Evolutionary conservation across 2,329 filamentous ascomycete species (phyloP), one percentile per base, ranked within the genome.

Genomic region (Aotearoamyces nothofagi): DNA sequence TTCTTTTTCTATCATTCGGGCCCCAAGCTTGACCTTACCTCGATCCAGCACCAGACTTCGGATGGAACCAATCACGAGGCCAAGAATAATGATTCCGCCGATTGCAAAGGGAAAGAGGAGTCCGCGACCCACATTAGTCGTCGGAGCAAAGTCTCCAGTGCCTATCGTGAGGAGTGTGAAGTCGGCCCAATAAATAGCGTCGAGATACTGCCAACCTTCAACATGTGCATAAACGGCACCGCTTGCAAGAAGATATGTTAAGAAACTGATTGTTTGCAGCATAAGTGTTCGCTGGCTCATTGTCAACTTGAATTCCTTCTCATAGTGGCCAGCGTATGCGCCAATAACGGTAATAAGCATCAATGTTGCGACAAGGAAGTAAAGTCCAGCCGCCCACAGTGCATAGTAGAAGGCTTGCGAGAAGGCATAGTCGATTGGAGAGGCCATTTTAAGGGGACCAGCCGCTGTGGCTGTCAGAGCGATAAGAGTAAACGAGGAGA

Each of bases 341-440:
- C 83, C 83, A 32, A 75, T 63, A 55, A 87, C 82, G 13, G 87
- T 93, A 31, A 82, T 53, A 39, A 78, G 66, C 52, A 93, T 72
- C 20, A 92, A 63, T 25, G 77, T 69, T 1, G 80, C 78, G 30
- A 80, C 77, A 10, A 87, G 46, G 32, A 87, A 78, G 53, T 93
- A 93, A 12, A 92, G 63, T 10, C 26, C 39, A 5, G 83, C 79
- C 3, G 83, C 75, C 41, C 82, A 81, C 11, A 92, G 64, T 15
- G 73, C 84, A 45, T 92, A 92, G 65, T 77, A 93, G 45, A 80
- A 93, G 1, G 81, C 82, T 50, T 92, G 79, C 0, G 80, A 83
- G 61, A 66, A 71, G 26, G 72, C 57, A 37, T 79, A 76, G 39
- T 58, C 63, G 28, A 49, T 27, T 43, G 61, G 34, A 2, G 69